Evolutionary conservation across 83 land plant genomes (phyloP), one percentile per base, ranked within the genome.

Genomic region (Isoetes engelmannii): DNA sequence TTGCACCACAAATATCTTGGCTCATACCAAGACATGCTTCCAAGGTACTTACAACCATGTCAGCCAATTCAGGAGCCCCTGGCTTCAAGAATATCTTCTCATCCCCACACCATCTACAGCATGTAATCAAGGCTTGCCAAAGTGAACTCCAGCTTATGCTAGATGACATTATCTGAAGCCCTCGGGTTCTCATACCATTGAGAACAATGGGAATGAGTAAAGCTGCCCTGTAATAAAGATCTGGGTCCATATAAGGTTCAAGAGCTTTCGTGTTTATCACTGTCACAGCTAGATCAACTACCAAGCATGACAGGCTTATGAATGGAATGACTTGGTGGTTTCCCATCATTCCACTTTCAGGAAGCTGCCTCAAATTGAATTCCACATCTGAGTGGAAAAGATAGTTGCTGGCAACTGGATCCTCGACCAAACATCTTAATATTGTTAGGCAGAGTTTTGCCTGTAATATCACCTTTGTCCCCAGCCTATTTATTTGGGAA

Each of bases 1-100:
- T 65, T 47, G 49, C 75, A n/a, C 64, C 77, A 69, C 67, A 77
- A 19, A 77, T 18, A 19, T 77, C 75, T 44, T 75, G 79, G 63
- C 69, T 77, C 56, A 47, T 65, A 28, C 70, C 79, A 13, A 77
- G 69, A 54, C 69, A 77, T 48, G 51, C 62, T 63, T 77, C 79
- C n/a, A 77, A 42, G 48, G 51, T 72, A 44, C 79, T 75, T 63
- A 71, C 19, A 45, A 41, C 53, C 68, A 77, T 42, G 44, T 65
- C 76, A 42, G 69, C 70, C 21, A 71, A 45, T 48, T 77, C 79
- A 19, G 69, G 69, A 28, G 57, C 79, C 44, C 79, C 75, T 44
- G 79, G 79, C 57, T 57, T 63, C 45, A 71, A 75, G 59, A 66
- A 72, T n/a, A 5, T 28, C 20, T 62, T 71, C 47, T 63, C 68